These are phyloP conservation scores for Gigaspora rosea DNA, from an alignment of 192 early-diverging fungal genomes.

Conservation along the genomic window DNA sequence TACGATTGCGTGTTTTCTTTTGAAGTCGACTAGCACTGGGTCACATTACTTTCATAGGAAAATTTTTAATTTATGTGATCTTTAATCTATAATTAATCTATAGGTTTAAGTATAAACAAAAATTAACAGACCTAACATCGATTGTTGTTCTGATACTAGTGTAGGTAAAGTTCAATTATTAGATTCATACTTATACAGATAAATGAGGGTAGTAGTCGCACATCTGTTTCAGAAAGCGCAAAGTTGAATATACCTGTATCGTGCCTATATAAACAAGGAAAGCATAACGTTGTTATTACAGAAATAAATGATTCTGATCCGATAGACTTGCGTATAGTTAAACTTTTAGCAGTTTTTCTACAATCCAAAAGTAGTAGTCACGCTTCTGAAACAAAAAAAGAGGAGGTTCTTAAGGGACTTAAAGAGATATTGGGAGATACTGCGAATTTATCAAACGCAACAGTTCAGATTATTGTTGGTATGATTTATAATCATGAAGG, in stretches of 20 bases:
- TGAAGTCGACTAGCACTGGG: no score
- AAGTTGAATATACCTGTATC: conserved; percentile 68
- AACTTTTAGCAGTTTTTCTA: conserved; percentile 63
- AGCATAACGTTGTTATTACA: conserved; percentile 65
- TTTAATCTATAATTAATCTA: no score
- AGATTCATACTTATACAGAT: no score
- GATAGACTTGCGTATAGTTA: conserved; percentile 66
- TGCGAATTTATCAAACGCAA: conserved; percentile 52
- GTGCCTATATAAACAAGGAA: conserved; percentile 81
- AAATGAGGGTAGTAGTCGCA: conserved; percentile 54
- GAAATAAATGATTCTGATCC: conserved; percentile 59
- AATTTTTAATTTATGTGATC: no score
- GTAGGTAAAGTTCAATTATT: no score
- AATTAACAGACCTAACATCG: no score
- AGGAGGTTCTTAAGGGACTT: conserved; percentile 51
- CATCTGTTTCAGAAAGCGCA: conserved; percentile 39
- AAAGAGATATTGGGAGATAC: conserved; percentile 51
- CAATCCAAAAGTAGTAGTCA: conserved; percentile 43
- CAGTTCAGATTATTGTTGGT: conserved; percentile 66
- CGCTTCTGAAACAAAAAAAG: conserved; percentile 35
- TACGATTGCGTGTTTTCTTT: no score
- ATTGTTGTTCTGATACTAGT: no score
- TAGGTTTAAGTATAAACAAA: no score
- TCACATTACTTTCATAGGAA: no score
- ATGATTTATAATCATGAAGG: conserved; percentile 62